Conservation (phyloP, 129 eudicot species). For the Arctium lappa region DNA sequence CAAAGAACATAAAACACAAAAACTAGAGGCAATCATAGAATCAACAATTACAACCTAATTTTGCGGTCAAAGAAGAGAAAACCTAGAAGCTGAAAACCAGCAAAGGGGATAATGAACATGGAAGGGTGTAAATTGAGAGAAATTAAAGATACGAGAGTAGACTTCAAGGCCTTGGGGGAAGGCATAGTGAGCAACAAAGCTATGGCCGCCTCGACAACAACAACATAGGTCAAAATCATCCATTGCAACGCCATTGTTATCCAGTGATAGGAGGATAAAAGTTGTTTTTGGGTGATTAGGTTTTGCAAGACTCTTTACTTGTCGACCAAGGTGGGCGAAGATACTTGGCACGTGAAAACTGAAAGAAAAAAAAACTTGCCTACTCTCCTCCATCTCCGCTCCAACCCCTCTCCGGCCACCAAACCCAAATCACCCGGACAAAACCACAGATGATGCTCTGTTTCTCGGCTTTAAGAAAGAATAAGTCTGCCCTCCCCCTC, state of each 20-base stretch:
- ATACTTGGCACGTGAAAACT: neutral
- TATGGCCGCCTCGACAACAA: constrained; percentile 77
- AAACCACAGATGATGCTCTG: no score
- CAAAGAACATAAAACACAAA: neutral
- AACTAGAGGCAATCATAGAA: neutral
- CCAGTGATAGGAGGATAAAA: neutral
- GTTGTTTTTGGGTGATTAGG: constrained; percentile 6
- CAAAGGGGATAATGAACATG: constrained; percentile 73
- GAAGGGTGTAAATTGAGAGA: constrained; percentile 64
- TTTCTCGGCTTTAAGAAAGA: no score
- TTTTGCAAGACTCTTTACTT: constrained; percentile 13
- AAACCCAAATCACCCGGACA: no score
- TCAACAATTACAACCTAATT: neutral
- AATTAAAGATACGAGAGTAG: constrained; percentile 60
- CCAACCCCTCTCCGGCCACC: no score
- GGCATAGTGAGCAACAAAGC: constrained; percentile 65
- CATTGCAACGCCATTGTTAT: constrained; percentile 76
- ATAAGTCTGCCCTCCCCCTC: no score
- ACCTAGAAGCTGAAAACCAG: constrained; percentile 93
- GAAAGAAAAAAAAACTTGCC: no score
- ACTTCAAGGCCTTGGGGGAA: constrained; percentile 60
- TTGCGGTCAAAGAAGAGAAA: neutral
- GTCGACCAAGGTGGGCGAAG: constrained; percentile 20
- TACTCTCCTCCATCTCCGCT: no score
- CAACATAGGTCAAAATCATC: constrained; percentile 82